Evolutionary conservation across 441 rosid species (phyloP).

Genomic region (Populus tomentosa): DNA sequence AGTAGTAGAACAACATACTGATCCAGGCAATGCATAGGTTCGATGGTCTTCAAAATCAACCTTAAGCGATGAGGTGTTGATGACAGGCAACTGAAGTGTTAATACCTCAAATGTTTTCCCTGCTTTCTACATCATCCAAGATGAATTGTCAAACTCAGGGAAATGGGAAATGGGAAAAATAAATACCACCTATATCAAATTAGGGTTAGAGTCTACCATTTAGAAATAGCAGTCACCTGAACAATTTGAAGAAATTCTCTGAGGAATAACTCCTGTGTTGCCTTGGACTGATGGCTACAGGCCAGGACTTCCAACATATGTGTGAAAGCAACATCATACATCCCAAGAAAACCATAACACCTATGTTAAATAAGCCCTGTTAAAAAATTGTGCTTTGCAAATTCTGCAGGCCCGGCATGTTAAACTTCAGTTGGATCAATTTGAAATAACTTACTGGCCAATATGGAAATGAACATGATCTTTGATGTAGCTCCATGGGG

Average conservation of each 20-base stretch:
- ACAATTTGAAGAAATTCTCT: constrained; percentile 81
- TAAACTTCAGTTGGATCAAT: constrained; percentile 19
- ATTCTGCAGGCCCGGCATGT: constrained; percentile 7
- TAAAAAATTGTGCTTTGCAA: constrained; percentile 19
- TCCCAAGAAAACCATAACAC: constrained; percentile 94
- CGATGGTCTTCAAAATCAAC: constrained; percentile 91
- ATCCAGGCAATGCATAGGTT: constrained; percentile 79
- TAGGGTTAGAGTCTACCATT: neutral
- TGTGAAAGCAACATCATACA: constrained; percentile 80
- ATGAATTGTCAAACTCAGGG: constrained; percentile 7
- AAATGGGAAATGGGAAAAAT: neutral
- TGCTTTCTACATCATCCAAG: constrained; percentile 60
- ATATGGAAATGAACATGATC: constrained; percentile 96
- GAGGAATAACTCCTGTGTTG: constrained; percentile 86
- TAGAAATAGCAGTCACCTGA: constrained; percentile 43
- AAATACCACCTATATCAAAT: neutral
- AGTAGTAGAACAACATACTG: constrained; percentile 55
- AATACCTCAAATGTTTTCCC: constrained; percentile 78
- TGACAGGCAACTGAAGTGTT: constrained; percentile 73
- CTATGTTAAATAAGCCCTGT: constrained; percentile 33
- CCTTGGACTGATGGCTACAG: constrained; percentile 83
- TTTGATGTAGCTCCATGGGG: constrained; percentile 87
- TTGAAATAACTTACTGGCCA: constrained; percentile 78
- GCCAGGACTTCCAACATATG: constrained; percentile 85
- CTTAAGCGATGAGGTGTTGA: constrained; percentile 74